Percentiles rank a stretch among this genome's conserved stretches.
Evolutionary conservation across 805 yeast species (phyloP).

Genomic region (Kodamaea sagamina): DNA sequence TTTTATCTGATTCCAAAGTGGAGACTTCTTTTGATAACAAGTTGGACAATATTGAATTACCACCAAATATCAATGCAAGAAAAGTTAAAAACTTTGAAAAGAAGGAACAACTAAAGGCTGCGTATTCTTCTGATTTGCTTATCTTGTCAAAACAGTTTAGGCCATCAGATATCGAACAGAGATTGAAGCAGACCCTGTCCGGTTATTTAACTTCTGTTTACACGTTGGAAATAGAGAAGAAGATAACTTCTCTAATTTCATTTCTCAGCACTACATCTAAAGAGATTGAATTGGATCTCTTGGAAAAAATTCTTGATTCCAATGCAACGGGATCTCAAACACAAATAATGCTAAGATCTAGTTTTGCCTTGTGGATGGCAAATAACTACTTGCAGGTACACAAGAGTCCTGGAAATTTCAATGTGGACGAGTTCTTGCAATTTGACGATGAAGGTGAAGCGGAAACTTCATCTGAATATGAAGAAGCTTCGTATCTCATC

Average conservation of each 20-base stretch:
- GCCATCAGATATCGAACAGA: slow-evolving; percentile 1
- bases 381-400: slow-evolving; percentile 20
- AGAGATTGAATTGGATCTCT: slow-evolving; percentile 8
- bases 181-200: neutral
- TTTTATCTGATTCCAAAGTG: slow-evolving; percentile 11
- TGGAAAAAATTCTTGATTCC: slow-evolving; percentile 20
- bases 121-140: slow-evolving; percentile 19
- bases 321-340: neutral
- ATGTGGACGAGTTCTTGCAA: slow-evolving; percentile 17
- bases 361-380: slow-evolving; percentile 36
- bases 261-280: slow-evolving; percentile 9
- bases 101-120: slow-evolving; percentile 7
- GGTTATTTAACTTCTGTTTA: slow-evolving; percentile 20
- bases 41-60: slow-evolving; percentile 38
- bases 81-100: slow-evolving; percentile 23
- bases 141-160: slow-evolving; percentile 17
- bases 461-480: slow-evolving; percentile 12
- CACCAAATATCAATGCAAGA: slow-evolving; percentile 37
- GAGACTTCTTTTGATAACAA: slow-evolving; percentile 19
- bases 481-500: slow-evolving; percentile 33
- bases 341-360: slow-evolving; percentile 2
- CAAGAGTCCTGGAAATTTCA: slow-evolving; percentile 26
- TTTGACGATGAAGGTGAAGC: slow-evolving; percentile 25
- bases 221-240: slow-evolving; percentile 23
- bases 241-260: slow-evolving; percentile 14